Conservation (phyloP, 2,329 filamentous ascomycete genomes). For the Dryadomyces sulphureus region DNA sequence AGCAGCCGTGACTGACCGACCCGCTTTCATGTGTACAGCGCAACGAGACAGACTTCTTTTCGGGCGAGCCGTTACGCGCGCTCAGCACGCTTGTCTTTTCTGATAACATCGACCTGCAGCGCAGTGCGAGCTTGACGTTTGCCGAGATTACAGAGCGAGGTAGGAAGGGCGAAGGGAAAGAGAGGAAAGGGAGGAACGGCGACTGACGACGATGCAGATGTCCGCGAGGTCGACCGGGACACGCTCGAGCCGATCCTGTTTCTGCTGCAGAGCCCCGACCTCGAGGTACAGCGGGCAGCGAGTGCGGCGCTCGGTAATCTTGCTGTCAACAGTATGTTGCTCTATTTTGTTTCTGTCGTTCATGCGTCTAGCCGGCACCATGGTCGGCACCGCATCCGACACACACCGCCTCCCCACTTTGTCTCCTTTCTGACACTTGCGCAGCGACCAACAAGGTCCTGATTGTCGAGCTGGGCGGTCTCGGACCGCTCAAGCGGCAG, state of each 20-base stretch:
- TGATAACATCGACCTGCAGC: conserved; percentile 94
- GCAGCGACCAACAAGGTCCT: conserved; percentile 93
- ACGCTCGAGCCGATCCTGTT: conserved; percentile 94
- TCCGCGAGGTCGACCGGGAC: conserved; percentile 85
- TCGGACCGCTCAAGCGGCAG: conserved; percentile 85
- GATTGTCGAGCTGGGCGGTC: conserved; percentile 82
- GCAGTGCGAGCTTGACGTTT: conserved; percentile 95
- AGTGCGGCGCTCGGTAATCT: conserved; percentile 93
- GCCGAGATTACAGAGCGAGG: conserved; percentile 97
- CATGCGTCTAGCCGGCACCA: too few species aligned
- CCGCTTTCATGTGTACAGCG: conserved; percentile 38
- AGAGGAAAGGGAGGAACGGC: background rate
- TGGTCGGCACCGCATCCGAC: too few species aligned
- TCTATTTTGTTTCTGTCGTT: background rate
- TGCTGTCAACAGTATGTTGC: conserved; percentile 76
- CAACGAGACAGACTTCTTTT: conserved; percentile 95
- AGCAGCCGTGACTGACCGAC: background rate
- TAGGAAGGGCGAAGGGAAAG: conserved; percentile 26
- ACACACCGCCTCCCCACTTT: background rate
- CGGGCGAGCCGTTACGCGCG: conserved; percentile 83
- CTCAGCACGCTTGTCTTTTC: conserved; percentile 95
- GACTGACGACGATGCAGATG: conserved; percentile 45
- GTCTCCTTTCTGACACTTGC: background rate
- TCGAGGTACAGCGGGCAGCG: conserved; percentile 91
- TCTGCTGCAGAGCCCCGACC: conserved; percentile 85